phyloP scores from a whole-genome alignment of 148 eudicot genomes.

The Amaranthus hypochondriacus region DNA sequence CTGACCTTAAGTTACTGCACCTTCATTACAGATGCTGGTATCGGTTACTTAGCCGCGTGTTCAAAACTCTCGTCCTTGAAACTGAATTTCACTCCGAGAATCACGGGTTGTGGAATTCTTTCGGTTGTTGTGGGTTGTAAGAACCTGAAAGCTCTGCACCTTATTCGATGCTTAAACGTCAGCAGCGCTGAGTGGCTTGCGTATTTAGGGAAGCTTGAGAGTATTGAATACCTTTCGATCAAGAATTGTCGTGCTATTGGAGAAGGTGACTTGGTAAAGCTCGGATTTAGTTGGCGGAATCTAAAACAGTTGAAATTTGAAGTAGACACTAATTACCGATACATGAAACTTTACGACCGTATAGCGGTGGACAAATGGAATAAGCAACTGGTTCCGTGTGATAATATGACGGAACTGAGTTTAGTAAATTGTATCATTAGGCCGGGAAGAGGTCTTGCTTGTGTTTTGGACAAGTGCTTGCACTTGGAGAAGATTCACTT shows the following conservation, averaged over 20 bases:
- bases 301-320: constrained; percentile 63
- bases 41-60: constrained; percentile 60
- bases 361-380: constrained; percentile 73
- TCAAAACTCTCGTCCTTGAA: constrained; percentile 68
- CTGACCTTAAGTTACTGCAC: constrained; percentile 87
- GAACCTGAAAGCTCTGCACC: constrained; percentile 53
- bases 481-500: constrained; percentile 66
- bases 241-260: constrained; percentile 84
- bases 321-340: constrained; percentile 78
- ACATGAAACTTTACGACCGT: constrained; percentile 74
- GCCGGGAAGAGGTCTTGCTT: constrained; percentile 89
- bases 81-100: constrained; percentile 66
- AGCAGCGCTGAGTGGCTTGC: constrained; percentile 80
- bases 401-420: constrained; percentile 62
- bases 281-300: constrained; percentile 66
- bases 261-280: constrained; percentile 77
- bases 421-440: constrained; percentile 72
- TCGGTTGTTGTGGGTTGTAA: constrained; percentile 75
- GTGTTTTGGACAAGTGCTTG: constrained; percentile 61
- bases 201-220: constrained; percentile 68
- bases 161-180: constrained; percentile 62
- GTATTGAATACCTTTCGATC: constrained; percentile 57
- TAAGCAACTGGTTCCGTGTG: constrained; percentile 65
- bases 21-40: constrained; percentile 73
- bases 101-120: constrained; percentile 78